Evolutionary conservation across 1,284 basidiomycete genomes (phyloP).

Genomic region (Xerocomus amazonicus): DNA sequence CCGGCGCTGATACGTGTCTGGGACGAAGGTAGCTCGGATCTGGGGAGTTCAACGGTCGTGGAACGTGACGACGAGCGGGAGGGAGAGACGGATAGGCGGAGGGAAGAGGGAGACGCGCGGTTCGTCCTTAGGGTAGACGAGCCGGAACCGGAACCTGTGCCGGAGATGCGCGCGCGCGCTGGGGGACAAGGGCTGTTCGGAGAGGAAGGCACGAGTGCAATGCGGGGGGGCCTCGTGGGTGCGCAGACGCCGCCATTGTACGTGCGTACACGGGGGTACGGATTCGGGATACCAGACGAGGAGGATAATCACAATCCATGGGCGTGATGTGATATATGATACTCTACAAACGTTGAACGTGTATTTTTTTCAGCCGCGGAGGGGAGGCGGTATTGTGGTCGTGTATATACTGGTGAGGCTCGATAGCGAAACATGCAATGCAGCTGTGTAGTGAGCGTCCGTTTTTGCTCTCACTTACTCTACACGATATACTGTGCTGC

Average conservation of each 20-base stretch:
- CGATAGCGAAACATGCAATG: no score
- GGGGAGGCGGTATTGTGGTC: no score
- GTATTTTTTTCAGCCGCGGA: no score
- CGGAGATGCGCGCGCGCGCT: neutral
- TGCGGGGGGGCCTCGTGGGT: slow-evolving; percentile 1
- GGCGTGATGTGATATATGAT: slow-evolving; percentile 10
- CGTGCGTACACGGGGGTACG: slow-evolving; percentile 7
- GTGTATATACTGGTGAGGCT: no score
- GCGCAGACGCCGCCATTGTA: slow-evolving; percentile 21
- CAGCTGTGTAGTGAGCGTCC: no score
- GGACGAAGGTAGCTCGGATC: slow-evolving; percentile 10
- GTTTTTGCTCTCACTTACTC: no score
- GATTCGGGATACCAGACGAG: slow-evolving; percentile 8
- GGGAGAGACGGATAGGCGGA: no score
- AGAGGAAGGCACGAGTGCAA: neutral
- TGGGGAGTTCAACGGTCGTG: neutral
- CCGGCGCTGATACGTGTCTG: slow-evolving; percentile 26
- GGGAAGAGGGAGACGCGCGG: neutral
- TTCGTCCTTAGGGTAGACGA: slow-evolving; percentile 4
- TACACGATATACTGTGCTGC: no score
- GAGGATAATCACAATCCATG: slow-evolving; percentile 24
- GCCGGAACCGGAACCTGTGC: no score
- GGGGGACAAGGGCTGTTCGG: neutral
- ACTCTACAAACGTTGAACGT: no score
- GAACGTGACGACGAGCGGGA: neutral